Evolutionary conservation across 1,139 yeast species (phyloP), one percentile per base, ranked within the genome.

Genomic region (Geotrichum aggregatum): DNA sequence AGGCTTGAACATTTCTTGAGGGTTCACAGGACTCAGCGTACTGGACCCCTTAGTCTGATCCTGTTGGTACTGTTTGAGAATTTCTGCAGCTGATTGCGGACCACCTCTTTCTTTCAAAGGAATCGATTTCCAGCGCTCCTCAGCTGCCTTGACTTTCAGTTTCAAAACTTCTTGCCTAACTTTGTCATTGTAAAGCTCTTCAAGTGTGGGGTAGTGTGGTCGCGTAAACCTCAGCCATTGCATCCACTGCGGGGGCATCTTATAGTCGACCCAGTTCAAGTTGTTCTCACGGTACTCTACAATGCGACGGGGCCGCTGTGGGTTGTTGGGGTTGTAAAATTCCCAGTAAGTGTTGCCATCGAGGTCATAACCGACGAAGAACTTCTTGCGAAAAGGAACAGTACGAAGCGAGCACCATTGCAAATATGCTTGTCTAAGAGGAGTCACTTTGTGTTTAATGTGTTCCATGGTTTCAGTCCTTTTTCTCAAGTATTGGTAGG

Each of bases 301-400:
- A 11, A 73, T 66, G 14, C 79, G 63, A 14, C 79, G 63, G 52
- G 67, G 58, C 39, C 71, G 56, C 18, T 60, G 58, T 6, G 72
- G 70, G 56, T 65, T 62, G 57, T 66, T 66, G 50, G 58, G 59
- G 56, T 71, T 82, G 57, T 77, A 75, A 67, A 84, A 82, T 65
- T 87, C 95, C 95, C 95, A 87, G 67, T 83, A 87, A 2, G 92
- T 82, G 65, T 87, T 87, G 3, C 94, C 95, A 46, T 81, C 82
- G 18, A 87, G 72, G 63, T 87, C 95, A 64, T 85, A 86, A 8
- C 95, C 74, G 13, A 70, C 63, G 52, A 70, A 69, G 62, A 73
- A 73, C 58, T 67, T 68, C 19, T 65, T 65, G n/a, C 87, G 76
- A 66, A 84, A 81, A 0, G 95, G 95, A 4, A 86, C 75, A 50